These are phyloP conservation scores for Candida pseudocylindracea DNA, from an alignment of 1,139 yeast species.

Conservation along the genomic window DNA sequence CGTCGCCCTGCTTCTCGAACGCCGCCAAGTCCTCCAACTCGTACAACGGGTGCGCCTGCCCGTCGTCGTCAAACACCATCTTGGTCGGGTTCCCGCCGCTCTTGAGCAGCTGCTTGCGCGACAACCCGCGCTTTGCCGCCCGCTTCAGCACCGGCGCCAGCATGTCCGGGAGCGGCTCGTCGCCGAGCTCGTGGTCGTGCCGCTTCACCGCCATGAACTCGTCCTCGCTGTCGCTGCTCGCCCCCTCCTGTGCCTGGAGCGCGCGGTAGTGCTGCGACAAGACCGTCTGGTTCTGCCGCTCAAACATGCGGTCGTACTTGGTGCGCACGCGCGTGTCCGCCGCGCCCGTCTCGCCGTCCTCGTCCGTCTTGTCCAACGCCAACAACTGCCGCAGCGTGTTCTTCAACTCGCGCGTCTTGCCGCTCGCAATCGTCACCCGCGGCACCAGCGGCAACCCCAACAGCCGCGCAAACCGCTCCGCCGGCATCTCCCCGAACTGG, in stretches of 20 bases:
- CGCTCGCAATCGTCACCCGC: constrained; percentile 49
- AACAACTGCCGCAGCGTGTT: constrained; percentile 57
- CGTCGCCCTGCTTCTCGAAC: constrained; percentile 59
- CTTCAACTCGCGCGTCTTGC: constrained; percentile 48
- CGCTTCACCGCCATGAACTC: constrained; percentile 73
- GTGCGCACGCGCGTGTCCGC: constrained; percentile 37
- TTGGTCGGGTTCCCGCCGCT: constrained; percentile 54
- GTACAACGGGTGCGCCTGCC: constrained; percentile 72
- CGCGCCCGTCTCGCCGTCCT: constrained; percentile 35
- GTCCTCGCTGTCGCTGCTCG: constrained; percentile 20
- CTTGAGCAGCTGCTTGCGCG: constrained; percentile 59
- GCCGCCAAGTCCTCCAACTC: constrained; percentile 84
- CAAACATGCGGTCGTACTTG: constrained; percentile 90
- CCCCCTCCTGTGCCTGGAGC: constrained; percentile 4
- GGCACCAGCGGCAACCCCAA: constrained; percentile 96
- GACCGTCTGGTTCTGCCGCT: constrained; percentile 81
- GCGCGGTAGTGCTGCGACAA: constrained; percentile 55
- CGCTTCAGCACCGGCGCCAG: constrained; percentile 56
- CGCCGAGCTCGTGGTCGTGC: constrained; percentile 43
- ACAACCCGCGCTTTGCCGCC: constrained; percentile 69
- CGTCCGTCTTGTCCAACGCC: constrained; percentile 34
- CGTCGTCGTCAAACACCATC: constrained; percentile 82
- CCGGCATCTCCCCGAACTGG: constrained; percentile 50
- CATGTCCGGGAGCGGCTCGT: constrained; percentile 41
- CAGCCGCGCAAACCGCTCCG: constrained; percentile 69